Percentiles rank a stretch among this genome's conserved stretches.
Evolutionary conservation across 352 stramenopile species (phyloP).

Genomic region (Pilasporangium apinafurcum): DNA sequence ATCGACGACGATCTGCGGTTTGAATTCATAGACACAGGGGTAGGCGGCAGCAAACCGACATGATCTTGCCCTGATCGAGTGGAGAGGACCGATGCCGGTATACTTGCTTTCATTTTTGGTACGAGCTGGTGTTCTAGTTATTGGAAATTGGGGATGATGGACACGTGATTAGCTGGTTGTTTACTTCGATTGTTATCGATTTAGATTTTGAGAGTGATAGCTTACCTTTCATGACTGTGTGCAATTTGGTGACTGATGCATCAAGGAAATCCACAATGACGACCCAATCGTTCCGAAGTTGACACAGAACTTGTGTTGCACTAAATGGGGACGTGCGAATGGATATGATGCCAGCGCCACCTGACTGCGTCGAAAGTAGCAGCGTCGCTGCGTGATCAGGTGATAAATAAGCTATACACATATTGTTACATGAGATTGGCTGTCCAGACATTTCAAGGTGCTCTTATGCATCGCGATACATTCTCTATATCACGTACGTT

Average conservation of each 20-base stretch:
- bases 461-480: too few species aligned
- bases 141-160: background rate
- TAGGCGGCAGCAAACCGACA: constrained; percentile 9
- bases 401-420: constrained; percentile 15
- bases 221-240: constrained; percentile 48
- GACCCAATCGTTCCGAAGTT: constrained; percentile 72
- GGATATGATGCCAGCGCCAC: constrained; percentile 26
- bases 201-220: too few species aligned
- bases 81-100: constrained; percentile 25
- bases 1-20: constrained; percentile 41
- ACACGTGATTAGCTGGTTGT: background rate
- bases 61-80: constrained; percentile 12
- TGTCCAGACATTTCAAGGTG: too few species aligned
- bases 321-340: constrained; percentile 28
- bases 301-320: constrained; percentile 38
- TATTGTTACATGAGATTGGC: constrained; percentile 2
- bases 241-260: constrained; percentile 36
- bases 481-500: constrained; percentile 18
- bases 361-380: constrained; percentile 16
- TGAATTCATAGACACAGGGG: background rate
- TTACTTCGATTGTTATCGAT: too few species aligned
- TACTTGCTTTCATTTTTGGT: constrained; percentile 11
- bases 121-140: background rate
- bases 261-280: constrained; percentile 40
- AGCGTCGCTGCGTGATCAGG: constrained; percentile 9